These are phyloP conservation scores for Fomitopsis betulina DNA, from an alignment of 1,284 basidiomycete genomes.

Conservation along the genomic window DNA sequence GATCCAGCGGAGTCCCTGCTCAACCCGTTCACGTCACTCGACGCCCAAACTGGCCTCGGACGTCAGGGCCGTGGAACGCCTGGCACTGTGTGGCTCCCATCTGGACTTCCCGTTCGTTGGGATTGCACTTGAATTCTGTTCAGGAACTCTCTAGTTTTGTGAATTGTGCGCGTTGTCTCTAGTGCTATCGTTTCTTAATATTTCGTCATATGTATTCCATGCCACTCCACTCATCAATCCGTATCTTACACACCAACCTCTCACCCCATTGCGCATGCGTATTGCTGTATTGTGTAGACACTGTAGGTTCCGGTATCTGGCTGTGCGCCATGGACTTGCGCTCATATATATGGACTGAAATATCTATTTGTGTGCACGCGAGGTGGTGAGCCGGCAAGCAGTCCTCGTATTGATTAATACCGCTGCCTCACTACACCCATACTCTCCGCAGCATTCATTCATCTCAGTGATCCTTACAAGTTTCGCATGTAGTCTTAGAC, in stretches of 20 bases:
- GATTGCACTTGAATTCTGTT: neutral
- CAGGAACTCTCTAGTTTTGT: neutral
- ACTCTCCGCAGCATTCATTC: too few species aligned
- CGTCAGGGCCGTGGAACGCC: neutral
- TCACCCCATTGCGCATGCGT: neutral
- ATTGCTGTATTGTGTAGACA: neutral
- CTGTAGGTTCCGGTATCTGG: neutral
- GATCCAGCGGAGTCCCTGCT: neutral
- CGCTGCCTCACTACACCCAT: too few species aligned
- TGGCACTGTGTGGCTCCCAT: neutral
- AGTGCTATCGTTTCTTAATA: neutral
- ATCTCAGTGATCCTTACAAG: too few species aligned
- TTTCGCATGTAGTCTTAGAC: too few species aligned
- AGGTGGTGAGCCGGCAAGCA: too few species aligned
- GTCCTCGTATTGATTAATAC: too few species aligned
- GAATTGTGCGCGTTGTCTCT: neutral
- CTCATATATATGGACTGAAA: too few species aligned
- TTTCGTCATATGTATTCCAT: neutral
- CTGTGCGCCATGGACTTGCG: too few species aligned
- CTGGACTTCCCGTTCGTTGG: neutral
- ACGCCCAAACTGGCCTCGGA: too few species aligned
- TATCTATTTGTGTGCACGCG: too few species aligned
- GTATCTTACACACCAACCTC: neutral
- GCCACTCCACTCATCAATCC: neutral
- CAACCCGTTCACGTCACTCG: neutral